Evolutionary conservation across 805 yeast genomes (phyloP), one percentile per base, ranked within the genome.

Genomic region (Metschnikowia corniflorae): DNA sequence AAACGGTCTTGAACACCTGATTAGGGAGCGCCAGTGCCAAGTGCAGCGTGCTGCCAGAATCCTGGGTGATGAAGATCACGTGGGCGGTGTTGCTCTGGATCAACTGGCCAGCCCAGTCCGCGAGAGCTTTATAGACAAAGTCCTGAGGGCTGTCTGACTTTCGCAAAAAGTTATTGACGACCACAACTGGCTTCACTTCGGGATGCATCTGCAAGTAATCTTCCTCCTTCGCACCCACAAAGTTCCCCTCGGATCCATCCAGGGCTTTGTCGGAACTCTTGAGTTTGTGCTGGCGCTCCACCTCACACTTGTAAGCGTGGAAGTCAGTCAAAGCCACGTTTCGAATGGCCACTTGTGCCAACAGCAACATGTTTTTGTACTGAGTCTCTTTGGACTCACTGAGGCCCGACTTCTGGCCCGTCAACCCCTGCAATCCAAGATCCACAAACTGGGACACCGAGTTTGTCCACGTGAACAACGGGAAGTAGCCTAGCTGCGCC

Each of bases 321-420:
- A 63, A 68, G 20, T 61, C 70, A 9, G 43, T 32, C 30, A 60
- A 51, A 1, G 70, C 65, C n/a, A 87, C 73, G 14, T 75, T 76
- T 47, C 88, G 71, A n/a, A 93, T 70, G 0, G 95, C 89, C 46
- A 76, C 78, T 24, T 80, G 65, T 0, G 91, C 72, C 29, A 86
- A 73, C 33, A 80, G 74, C 32, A 89, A 69, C 77, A 89, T 88
- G 49, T 81, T 80, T 58, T 85, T 82, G 43, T 85, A 75, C 55
- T 86, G 96, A 0, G 82, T 62, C 49, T 89, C 96, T 44, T 80
- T 81, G 2, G 86, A 66, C 55, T 89, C 96, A 20, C 89, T 77
- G 31, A 89, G 66, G 1, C 96, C 96, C 3, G 95, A 83, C 54
- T 88, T 89, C 56, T 88, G 97, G 1, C 97, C 98, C 1, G 95